Base-by-base conservation (phyloP, 129 eudicot genomes). In the Flaveria sonorensis region DNA sequence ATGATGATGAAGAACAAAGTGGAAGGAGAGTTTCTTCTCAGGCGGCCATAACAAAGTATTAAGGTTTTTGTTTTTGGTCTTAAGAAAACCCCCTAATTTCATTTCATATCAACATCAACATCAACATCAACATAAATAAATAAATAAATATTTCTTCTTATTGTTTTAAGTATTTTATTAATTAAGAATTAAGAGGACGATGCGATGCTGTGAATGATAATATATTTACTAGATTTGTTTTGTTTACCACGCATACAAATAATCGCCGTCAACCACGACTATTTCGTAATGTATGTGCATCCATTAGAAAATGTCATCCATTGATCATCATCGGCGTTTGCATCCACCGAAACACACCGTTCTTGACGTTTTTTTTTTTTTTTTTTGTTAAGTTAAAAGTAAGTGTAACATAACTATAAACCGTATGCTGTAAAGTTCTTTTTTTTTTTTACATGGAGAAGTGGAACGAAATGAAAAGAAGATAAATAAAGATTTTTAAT, bases 1-100 rank as follows among this genome's bases (percentile, higher is more conserved):
- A 7, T 13, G 56, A 53, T 20, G 68, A 45, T 36, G 74, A 80
- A 7, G 83, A 68, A 53, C 70, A 80, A 80, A 73, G 79, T 80
- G 79, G 84, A 67, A 67, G 65, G 45, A 73, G 80, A 73, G 71
- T 80, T 73, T 73, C 69, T 73, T 73, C 69, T 80, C 79, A 80
- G 84, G 84, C 84, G 84, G 84, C 80, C 84, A 73, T 80, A 74
- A 67, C 84, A 67, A 74, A 28, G 65, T 50, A 71, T 63, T 63
- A 62, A 71, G 64, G 42, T 46, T 46, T 70, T 60, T 36, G 2
- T 19, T 74, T 21, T 75, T 14, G 5, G 32, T 30, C 32, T 48
- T 32, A 24, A 76, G 21, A 12, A 43, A 51, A 52, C 20, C 74
- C 80, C 73, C 57, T 9, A 43, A 43, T 7, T 43, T 43, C 36